Percentiles rank a stretch among this genome's conserved stretches.
Evolutionary conservation across 495 filamentous ascomycete species (phyloP).

Genomic region (Talaromyces liani): DNA sequence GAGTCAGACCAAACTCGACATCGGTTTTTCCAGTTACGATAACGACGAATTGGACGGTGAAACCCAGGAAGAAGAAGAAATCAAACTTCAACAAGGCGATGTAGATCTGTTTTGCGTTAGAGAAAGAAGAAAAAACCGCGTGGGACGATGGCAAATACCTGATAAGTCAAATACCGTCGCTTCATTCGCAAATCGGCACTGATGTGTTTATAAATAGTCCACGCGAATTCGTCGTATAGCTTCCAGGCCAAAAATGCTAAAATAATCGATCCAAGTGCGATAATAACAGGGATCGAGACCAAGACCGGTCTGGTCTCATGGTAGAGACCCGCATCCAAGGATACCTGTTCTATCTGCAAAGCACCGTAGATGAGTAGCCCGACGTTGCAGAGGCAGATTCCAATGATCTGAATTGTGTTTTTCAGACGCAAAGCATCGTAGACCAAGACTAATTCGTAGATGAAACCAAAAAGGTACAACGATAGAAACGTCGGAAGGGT

Average conservation of each 20-base stretch:
- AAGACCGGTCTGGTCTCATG: constrained; percentile 60
- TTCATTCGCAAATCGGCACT: constrained; percentile 96
- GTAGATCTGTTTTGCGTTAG: constrained; percentile 62
- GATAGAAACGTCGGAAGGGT: constrained; percentile 86
- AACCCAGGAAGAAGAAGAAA: constrained; percentile 99
- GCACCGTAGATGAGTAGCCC: constrained; percentile 87
- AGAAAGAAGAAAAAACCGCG: background rate
- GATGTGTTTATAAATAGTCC: constrained; percentile 99
- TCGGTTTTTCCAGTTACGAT: constrained; percentile 65
- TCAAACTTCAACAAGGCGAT: constrained; percentile 97
- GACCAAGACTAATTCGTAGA: constrained; percentile 82
- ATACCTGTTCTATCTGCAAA: constrained; percentile 84
- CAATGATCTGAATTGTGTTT: constrained; percentile 98
- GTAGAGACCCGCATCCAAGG: constrained; percentile 53
- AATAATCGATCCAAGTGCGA: constrained; percentile 63
- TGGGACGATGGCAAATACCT: constrained; percentile 53
- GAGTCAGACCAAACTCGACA: constrained; percentile 76
- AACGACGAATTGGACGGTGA: constrained; percentile 95
- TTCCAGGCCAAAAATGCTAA: constrained; percentile 81
- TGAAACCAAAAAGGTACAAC: constrained; percentile 93
- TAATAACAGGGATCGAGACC: constrained; percentile 77
- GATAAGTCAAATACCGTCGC: constrained; percentile 89
- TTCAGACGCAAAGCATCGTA: constrained; percentile 91
- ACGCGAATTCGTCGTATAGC: constrained; percentile 96
- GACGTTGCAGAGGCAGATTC: constrained; percentile 84